Percentiles rank a stretch among this genome's conserved stretches.
Evolutionary conservation across 2,329 filamentous ascomycete species (phyloP).

Genomic region (Penicillium aurantiogriseum): DNA sequence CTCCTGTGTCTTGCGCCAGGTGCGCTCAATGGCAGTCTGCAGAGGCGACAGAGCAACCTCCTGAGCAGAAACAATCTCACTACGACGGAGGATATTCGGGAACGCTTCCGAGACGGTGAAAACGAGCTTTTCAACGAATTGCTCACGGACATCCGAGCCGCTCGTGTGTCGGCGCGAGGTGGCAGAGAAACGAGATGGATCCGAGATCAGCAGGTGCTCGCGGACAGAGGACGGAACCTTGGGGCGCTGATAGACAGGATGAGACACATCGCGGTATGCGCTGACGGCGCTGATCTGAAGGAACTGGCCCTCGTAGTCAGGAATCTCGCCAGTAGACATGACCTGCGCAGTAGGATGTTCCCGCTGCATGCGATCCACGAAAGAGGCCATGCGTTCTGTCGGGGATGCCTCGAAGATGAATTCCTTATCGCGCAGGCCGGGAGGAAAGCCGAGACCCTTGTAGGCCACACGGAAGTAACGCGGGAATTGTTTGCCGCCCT

Average conservation of each 20-base stretch:
- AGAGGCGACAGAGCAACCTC: slow-evolving; percentile 69
- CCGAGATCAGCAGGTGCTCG: slow-evolving; percentile 79
- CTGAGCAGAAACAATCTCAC: slow-evolving; percentile 72
- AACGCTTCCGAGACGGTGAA: slow-evolving; percentile 83
- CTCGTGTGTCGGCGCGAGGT: slow-evolving; percentile 69
- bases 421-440: slow-evolving; percentile 78
- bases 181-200: slow-evolving; percentile 75
- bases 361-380: slow-evolving; percentile 88
- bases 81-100: slow-evolving; percentile 84
- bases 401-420: slow-evolving; percentile 85
- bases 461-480: slow-evolving; percentile 92
- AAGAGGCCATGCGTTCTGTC: slow-evolving; percentile 73
- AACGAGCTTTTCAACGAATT: slow-evolving; percentile 78
- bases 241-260: slow-evolving; percentile 85
- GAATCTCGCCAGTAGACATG: slow-evolving; percentile 65
- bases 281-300: slow-evolving; percentile 77
- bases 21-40: slow-evolving; percentile 87
- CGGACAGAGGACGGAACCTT: slow-evolving; percentile 77
- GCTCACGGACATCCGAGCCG: slow-evolving; percentile 65
- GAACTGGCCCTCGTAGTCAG: slow-evolving; percentile 88
- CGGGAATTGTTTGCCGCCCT: slow-evolving; percentile 72
- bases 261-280: slow-evolving; percentile 74
- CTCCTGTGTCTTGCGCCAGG: slow-evolving; percentile 86
- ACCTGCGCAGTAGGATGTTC: slow-evolving; percentile 85
- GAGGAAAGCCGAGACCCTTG: slow-evolving; percentile 82